Evolutionary conservation across 768 basidiomycete genomes (phyloP), one percentile per base, ranked within the genome.

Genomic region (Suillus sp.): DNA sequence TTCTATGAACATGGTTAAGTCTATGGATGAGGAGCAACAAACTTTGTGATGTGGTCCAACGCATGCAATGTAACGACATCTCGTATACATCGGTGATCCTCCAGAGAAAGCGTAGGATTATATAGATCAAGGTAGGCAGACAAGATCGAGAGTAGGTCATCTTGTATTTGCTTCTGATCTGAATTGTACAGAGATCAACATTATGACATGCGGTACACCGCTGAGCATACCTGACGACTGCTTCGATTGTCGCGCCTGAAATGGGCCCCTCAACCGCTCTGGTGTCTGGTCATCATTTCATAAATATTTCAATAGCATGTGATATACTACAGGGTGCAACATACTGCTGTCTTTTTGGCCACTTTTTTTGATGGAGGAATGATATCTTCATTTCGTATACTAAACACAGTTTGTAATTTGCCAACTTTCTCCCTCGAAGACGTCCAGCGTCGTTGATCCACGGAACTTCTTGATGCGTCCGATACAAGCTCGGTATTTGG

Each of bases 21-120:
- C 32, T 38, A 38, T 2, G 27, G 30, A 40, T 5, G 34, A 16
- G 8, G 32, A 59, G 32, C 9, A 42, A 61, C 63, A 63, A 71
- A 96, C 97, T 92, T 97, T 60, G 88, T 85, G 61, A 96, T 83
- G 77, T 99, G 97, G 70, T 97, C 94, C 60, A 98, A 74, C 2
- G 86, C 85, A 74, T 99, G 96, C 4, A 96, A 76, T 2, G 92
- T 79, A 3, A 89, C 82, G 1, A 86, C 87, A 72, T 94, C 88
- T 45, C 93, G 83, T 20, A 86, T 79, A 22, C 75, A 74, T 70
- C 83, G 83, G 61, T 88, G 85, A n/a, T 84, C 78, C 16, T 90
- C 88, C 56, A 89, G 78, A n/a, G 85, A 77, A 40, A 87, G 79
- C 8, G 85, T 84, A 25, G 94, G 81, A 34, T 92, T 70, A 70